phyloP scores from a whole-genome alignment of 2,329 filamentous ascomycete genomes.

The Cordyceps sp. region DNA sequence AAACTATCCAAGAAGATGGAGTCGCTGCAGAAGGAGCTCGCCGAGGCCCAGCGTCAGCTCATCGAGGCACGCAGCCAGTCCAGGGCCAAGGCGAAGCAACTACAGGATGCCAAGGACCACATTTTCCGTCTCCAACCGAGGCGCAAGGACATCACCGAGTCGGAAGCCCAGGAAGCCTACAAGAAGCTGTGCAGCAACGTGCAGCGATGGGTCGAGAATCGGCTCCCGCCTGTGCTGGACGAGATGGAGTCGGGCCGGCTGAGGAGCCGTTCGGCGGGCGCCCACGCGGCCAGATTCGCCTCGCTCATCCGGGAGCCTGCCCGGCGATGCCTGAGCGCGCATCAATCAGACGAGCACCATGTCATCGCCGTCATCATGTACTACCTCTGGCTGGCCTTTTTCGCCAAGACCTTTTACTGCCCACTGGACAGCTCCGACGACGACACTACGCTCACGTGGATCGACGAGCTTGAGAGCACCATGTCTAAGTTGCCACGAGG shows the following conservation, averaged over 20 bases:
- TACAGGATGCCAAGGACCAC: constrained; percentile 14
- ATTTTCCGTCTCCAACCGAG: constrained; percentile 15
- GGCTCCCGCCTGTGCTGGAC: constrained; percentile 14
- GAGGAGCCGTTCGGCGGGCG: constrained; percentile 7
- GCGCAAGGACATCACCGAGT: constrained; percentile 18
- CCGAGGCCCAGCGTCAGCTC: constrained; percentile 13
- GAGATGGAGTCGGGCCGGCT: constrained; percentile 13
- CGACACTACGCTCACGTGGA: constrained; percentile 14
- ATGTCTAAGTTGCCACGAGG: constrained; percentile 18
- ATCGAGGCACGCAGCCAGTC: constrained; percentile 12
- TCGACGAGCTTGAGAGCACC: constrained; percentile 14
- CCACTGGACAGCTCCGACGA: constrained; percentile 15
- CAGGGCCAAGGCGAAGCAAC: constrained; percentile 10
- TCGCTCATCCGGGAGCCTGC: constrained; percentile 18
- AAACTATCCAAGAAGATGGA: constrained; percentile 12
- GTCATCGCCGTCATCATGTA: constrained; percentile 19
- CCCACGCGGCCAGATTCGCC: constrained; percentile 14
- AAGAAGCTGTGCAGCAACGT: constrained; percentile 15
- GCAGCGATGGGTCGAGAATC: constrained; percentile 19
- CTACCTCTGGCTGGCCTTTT: constrained; percentile 17
- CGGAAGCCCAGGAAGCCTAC: constrained; percentile 17
- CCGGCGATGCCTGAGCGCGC: constrained; percentile 12
- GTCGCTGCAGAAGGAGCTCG: constrained; percentile 13
- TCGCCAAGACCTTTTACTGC: constrained; percentile 19
- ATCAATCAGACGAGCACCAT: constrained; percentile 18